Evolutionary conservation across 2,329 filamentous ascomycete genomes (phyloP), one percentile per base, ranked within the genome.

Genomic region (Teratosphaeria epicoccoides): DNA sequence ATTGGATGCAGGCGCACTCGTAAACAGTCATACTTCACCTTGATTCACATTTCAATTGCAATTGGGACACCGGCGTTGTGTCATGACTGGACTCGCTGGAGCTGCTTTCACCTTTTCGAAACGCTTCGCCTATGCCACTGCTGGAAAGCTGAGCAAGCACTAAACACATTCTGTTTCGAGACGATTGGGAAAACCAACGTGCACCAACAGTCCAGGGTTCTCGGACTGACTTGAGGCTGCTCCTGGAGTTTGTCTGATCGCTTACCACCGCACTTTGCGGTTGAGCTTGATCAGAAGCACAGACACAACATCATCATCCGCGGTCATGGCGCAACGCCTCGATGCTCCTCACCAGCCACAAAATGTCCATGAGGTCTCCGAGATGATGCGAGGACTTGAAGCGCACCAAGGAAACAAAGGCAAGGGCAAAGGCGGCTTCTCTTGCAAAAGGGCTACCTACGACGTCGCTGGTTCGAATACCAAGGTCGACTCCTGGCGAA

Each of bases 401-500:
- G 71, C 73, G 44, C 80, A 82, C 62, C 70, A 72, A 54, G 69
- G 70, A 50, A 70, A 71, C 53, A 68, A 69, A 53, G 70, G 71
- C 10, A 25, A 25, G 7, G 37, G 37, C 22, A 83, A 79, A 57
- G 77, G 75, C 37, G 74, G 74, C 2, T 87, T 88, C 66, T 83
- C 79, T 17, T 85, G 85, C 71, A 93, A 85, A 69, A 94, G 89
- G 73, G 82, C 80, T n/a, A 85, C 80, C 3, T 98, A 88, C 65
- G 61, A 75, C 1, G 79, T 97, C 43, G 71, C 72, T 14, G 87
- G 83, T 5, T 75, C 78, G 22, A 75, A 82, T 52, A 79, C 88
- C 58, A 74, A 73, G 5, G 87, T 97, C 52, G 82, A 93, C 65
- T 96, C 91, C 2, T 98, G 93, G 93, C 84, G 85, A 59, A 85